A percentile compares a stretch with the other conserved stretches of the same genome.
Conservation (phyloP, 2,329 filamentous ascomycete genomes). For the Phyllosticta capitalensis region DNA sequence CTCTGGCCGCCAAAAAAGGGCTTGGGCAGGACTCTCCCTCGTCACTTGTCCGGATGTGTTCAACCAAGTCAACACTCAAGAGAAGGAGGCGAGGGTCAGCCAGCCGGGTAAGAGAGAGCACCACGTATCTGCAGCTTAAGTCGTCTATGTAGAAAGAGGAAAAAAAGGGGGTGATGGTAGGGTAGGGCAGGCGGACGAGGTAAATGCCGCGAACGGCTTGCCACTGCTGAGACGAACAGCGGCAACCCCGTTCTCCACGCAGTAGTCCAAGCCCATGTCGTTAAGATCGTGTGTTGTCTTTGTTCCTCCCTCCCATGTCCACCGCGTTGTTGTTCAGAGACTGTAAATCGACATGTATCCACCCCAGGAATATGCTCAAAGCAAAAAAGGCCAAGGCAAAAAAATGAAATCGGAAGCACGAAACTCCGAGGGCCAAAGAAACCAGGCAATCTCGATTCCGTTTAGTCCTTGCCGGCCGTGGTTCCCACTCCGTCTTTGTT, state of each 20-base stretch:
- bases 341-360: not conserved
- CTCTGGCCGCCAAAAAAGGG: too few relatives aligned
- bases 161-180: too few relatives aligned
- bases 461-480: constrained; percentile 19
- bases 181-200: not conserved
- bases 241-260: not conserved
- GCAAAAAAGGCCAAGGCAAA: not conserved
- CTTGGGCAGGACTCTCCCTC: too few relatives aligned
- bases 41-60: too few relatives aligned
- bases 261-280: not conserved
- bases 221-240: not conserved
- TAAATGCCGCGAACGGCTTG: not conserved
- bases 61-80: not conserved
- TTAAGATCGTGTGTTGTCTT: not conserved
- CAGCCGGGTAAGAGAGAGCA: not conserved
- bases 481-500: constrained; percentile 31
- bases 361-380: not conserved
- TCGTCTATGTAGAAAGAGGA: not conserved
- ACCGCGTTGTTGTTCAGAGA: not conserved
- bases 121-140: not conserved
- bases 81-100: not conserved
- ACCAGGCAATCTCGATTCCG: not conserved
- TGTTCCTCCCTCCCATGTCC: not conserved
- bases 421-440: not conserved
- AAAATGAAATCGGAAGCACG: not conserved